Conservation (phyloP, 2,329 filamentous ascomycete species). For the Aureobasidium zeae region DNA sequence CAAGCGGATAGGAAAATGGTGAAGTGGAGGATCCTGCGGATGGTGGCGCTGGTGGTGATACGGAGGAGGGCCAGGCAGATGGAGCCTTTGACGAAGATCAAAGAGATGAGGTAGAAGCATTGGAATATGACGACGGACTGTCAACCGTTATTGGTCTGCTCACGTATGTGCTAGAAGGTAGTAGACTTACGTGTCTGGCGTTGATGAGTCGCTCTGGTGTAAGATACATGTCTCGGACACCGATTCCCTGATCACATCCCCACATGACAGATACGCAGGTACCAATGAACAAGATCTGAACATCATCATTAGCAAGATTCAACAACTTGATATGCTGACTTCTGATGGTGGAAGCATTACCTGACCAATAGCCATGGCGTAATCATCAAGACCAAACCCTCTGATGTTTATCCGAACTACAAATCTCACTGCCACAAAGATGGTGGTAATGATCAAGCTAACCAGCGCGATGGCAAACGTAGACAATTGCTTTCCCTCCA, state of each 20-base stretch:
- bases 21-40: conserved; percentile 14
- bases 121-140: conserved; percentile 43
- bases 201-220: conserved; percentile 3
- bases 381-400: conserved; percentile 18
- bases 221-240: conserved; percentile 14
- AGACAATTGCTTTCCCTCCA: conserved; percentile 12
- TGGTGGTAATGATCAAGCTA: conserved; percentile 9
- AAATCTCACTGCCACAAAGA: conserved; percentile 16
- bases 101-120: conserved; percentile 39
- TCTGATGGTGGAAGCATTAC: not conserved
- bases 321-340: not conserved
- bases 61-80: conserved; percentile 43
- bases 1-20: conserved; percentile 16
- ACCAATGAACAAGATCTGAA: conserved; percentile 14
- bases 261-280: conserved; percentile 9
- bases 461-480: conserved; percentile 11
- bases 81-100: conserved; percentile 39
- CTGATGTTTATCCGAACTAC: conserved; percentile 12
- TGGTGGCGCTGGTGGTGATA: conserved; percentile 33
- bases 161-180: not conserved
- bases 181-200: conserved; percentile 11
- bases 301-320: not conserved
- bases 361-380: conserved; percentile 15
- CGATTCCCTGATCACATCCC: conserved; percentile 15
- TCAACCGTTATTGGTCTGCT: not conserved